These are phyloP conservation scores for Trypanosoma avium DNA, from an alignment of 208 protist genomes.

Conservation along the genomic window DNA sequence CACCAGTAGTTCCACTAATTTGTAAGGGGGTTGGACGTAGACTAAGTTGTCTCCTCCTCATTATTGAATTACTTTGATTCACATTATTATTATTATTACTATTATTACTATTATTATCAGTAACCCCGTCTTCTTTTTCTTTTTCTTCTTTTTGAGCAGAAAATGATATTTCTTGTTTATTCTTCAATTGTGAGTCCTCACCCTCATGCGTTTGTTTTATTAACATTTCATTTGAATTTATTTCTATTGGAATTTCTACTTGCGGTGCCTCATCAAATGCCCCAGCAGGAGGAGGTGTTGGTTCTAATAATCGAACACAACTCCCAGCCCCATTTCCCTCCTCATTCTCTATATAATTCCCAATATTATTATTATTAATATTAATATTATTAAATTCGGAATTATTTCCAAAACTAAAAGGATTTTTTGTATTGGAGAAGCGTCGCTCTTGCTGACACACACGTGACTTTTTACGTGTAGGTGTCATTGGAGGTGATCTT, in stretches of 20 bases:
- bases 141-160: too few relatives aligned
- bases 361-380: too few relatives aligned
- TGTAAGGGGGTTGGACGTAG: too few relatives aligned
- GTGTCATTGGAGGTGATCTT: too few relatives aligned
- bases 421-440: neutral
- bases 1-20: too few relatives aligned
- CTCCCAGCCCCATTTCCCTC: conserved; percentile 1
- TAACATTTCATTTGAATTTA: neutral
- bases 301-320: conserved; percentile 18
- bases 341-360: neutral
- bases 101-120: too few relatives aligned
- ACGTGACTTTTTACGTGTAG: neutral
- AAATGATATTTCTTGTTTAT: too few relatives aligned
- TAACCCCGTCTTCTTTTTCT: too few relatives aligned
- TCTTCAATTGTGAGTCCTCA: too few relatives aligned
- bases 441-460: neutral
- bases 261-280: neutral
- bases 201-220: neutral
- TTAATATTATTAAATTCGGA: too few relatives aligned
- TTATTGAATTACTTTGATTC: too few relatives aligned
- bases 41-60: neutral
- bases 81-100: too few relatives aligned
- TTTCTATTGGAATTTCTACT: neutral
- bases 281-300: conserved; percentile 18
- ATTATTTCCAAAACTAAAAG: neutral